These are phyloP conservation scores for Arachnomyces sp. DNA, from an alignment of 2,329 filamentous ascomycete species.

Conservation along the genomic window DNA sequence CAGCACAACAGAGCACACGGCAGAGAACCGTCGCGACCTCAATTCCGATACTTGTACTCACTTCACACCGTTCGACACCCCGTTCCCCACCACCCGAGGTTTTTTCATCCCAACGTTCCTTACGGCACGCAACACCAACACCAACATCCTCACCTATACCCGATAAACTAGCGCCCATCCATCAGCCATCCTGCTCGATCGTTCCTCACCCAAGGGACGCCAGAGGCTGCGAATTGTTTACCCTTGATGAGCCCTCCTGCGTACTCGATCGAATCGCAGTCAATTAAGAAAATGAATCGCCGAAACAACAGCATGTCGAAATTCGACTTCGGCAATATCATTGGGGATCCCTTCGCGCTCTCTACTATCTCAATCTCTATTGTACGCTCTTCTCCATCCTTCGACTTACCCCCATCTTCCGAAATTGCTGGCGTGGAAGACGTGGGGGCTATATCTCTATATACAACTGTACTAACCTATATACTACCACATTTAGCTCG, in stretches of 20 bases:
- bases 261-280: constrained; percentile 44
- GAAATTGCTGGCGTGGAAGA: no score
- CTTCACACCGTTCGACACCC: no score
- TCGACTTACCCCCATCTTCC: constrained; percentile 1
- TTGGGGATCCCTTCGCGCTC: constrained; percentile 92
- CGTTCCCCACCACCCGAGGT: no score
- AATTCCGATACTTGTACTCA: no score
- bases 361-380: constrained; percentile 86
- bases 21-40: no score
- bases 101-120: no score
- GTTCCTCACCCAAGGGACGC: constrained; percentile 54
- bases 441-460: no score
- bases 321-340: constrained; percentile 77
- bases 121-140: no score
- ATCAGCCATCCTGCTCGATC: constrained; percentile 10
- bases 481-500: constrained; percentile 53
- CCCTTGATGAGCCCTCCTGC: constrained; percentile 57
- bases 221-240: constrained; percentile 65
- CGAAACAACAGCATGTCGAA: constrained; percentile 44
- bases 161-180: neutral
- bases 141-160: neutral
- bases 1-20: no score
- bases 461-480: constrained; percentile 14
- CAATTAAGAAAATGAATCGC: constrained; percentile 28
- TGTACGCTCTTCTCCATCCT: constrained; percentile 49